Base-by-base conservation (phyloP, 2,329 filamentous ascomycete genomes). In the Amauroascus verrucosus region DNA sequence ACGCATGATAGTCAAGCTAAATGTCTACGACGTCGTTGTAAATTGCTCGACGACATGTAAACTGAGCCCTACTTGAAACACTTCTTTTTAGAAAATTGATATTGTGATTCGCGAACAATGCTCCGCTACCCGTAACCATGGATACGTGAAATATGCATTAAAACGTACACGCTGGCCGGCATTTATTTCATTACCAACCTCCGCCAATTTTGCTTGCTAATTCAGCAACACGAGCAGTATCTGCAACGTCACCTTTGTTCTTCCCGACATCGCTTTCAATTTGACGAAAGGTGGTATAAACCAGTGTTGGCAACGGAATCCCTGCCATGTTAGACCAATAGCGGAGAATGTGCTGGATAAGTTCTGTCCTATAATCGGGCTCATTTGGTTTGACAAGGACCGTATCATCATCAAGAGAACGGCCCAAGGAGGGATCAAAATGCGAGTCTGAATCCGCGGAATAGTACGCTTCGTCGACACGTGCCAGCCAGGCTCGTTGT, bases 201-300 rank as follows among this genome's bases (percentile, higher is more conserved):
- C 93, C 93, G 51, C 90, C 93, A 62, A 90, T 86, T 70, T 89
- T 93, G 53, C 88, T 84, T 45, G 91, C 91, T 64, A 98, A 76
- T 64, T 93, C 88, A 55, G 89, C 85, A 38, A 95, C 90, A 56
- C 84, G 81, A 64, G 94, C 86, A 41, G 86, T 84, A 65, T 89
- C 85, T 56, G 77, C 77, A 75, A 68, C 75, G 64, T 67, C 78
- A 6, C 58, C 62, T 59, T 76, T 75, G 58, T 80, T 77, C 72
- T 93, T 95, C 48, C 93, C 93, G 41, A 98, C 88, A 67, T 97
- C 88, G 72, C 91, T 96, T 63, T 96, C 84, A 20, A 98, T 91
- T 70, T 90, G 84, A 58, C 93, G 82, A 73, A 88, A 98, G 49
- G 82, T 94, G 54, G 93, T 98, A 68, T 85, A 87, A 54, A 83